Evolutionary conservation across 2,329 filamentous ascomycete species (phyloP).

Genomic region (Aspergillus flavus): DNA sequence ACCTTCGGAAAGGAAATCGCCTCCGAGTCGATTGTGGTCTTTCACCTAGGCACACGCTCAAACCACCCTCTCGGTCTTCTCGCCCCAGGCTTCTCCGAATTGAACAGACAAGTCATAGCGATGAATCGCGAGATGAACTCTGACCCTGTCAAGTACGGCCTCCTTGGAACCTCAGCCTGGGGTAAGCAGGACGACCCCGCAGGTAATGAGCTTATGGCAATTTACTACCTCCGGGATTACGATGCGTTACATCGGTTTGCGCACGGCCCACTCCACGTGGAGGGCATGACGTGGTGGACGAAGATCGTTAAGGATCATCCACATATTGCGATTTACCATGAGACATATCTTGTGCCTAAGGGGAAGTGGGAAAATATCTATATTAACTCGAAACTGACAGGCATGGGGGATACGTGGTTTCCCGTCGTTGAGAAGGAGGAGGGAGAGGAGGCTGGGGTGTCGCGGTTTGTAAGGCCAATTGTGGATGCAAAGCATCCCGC

Average conservation of each 20-base stretch:
- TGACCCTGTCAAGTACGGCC: conserved; percentile 13
- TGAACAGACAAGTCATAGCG: conserved; percentile 32
- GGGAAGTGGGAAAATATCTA: conserved; percentile 50
- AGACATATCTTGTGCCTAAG: conserved; percentile 44
- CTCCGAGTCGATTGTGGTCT: conserved; percentile 49
- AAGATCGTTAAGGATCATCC: conserved; percentile 34
- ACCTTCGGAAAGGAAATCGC: conserved; percentile 45
- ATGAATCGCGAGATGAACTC: conserved; percentile 31
- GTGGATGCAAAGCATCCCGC: conserved; percentile 6
- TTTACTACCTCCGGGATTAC: conserved; percentile 47
- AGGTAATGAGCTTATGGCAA: conserved; percentile 36
- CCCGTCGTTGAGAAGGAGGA: not conserved
- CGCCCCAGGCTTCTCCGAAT: conserved; percentile 36
- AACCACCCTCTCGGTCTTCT: conserved; percentile 48
- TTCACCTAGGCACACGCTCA: conserved; percentile 30
- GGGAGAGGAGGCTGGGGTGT: not conserved
- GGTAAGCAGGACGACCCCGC: conserved; percentile 35
- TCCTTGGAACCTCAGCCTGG: conserved; percentile 28
- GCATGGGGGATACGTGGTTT: conserved; percentile 29
- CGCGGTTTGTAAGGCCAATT: conserved; percentile 5
- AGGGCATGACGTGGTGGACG: conserved; percentile 51
- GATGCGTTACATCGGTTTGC: conserved; percentile 50
- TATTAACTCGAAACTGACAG: conserved; percentile 39
- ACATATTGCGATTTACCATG: conserved; percentile 50
- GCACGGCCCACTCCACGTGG: conserved; percentile 42